Base-by-base conservation (phyloP, 2,329 filamentous ascomycete species). In the Meredithiella fracta region DNA sequence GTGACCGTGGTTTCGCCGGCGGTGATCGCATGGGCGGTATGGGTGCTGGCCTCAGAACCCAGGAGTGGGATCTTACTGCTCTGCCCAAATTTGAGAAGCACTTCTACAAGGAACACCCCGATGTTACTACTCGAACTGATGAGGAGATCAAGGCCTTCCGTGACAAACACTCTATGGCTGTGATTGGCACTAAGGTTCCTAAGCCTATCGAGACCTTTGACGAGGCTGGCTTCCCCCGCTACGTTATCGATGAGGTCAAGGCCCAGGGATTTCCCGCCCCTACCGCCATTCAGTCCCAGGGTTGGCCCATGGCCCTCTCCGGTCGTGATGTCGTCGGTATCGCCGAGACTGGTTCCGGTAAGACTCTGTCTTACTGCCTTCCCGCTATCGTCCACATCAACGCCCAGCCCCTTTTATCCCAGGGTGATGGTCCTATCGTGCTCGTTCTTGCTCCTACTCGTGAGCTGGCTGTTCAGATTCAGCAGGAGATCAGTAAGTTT, bases 341-440 rank as follows among this genome's bases (percentile, higher is more conserved):
- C 73, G 92, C 92, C 65, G 92, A 98, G 77, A 98, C 92, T 59
- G 92, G 92, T 69, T 98, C 92, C 62, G 92, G 92, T 77, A 98
- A 98, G 83, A 98, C 92, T 3, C 78, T 98, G 62, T 96, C 90
- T 54, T 98, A 98, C 76, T 97, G 91, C 72, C 80, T 98, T 63
- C 92, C 92, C 58, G 87, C 92, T 57, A 98, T 98, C 63, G 92
- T 98, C 60, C 92, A 98, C 78, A 98, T 98, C 78, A 97, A 98
- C 72, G 92, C 92, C 51, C 92, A 98, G 72, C 92, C 92, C 63
- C 86, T 98, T 47, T 82, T 98, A 60, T 86, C 90, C 25, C 91
- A 88, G 40, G 92, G 92, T 59, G 92, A 97, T 66, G 92, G 92
- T 53, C 92, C 92, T 40, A 98, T 98, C 63, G 92, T 97, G 59